phyloP scores from a whole-genome alignment of 177 flowering plant species.

The Vitis hybrid region DNA sequence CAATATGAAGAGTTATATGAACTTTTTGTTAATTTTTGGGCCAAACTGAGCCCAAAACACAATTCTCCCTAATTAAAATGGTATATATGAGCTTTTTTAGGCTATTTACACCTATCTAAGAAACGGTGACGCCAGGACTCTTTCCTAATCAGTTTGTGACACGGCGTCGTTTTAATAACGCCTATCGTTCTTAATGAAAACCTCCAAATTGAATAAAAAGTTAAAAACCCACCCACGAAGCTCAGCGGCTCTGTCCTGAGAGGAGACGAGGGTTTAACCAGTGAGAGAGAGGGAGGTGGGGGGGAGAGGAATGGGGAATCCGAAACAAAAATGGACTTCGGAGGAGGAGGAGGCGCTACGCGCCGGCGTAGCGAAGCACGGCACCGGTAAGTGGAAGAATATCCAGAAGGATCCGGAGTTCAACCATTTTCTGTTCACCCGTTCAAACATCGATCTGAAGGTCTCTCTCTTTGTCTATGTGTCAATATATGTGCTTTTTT shows the following conservation, averaged over 20 bases:
- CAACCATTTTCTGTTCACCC: constrained; percentile 54
- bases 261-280: not conserved
- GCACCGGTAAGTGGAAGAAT: constrained; percentile 77
- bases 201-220: too few species aligned
- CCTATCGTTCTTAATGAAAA: not conserved
- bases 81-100: too few species aligned
- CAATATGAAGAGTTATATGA: too few species aligned
- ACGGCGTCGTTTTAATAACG: too few species aligned
- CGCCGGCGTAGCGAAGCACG: constrained; percentile 73
- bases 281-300: not conserved
- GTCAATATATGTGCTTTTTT: not conserved
- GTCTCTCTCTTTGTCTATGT: constrained; percentile 19
- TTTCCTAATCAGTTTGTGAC: too few species aligned
- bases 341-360: constrained; percentile 73
- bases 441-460: constrained; percentile 82
- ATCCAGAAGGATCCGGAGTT: constrained; percentile 81
- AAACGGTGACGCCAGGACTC: too few species aligned
- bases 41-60: too few species aligned
- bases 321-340: constrained; percentile 35
- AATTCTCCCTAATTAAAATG: too few species aligned
- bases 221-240: too few species aligned
- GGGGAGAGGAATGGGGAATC: constrained; percentile 23
- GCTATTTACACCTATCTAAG: too few species aligned
- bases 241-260: too few species aligned
- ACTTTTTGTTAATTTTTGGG: too few species aligned